Conservation (phyloP, 805 yeast species). For the Sungouiozyma intestinalis region DNA sequence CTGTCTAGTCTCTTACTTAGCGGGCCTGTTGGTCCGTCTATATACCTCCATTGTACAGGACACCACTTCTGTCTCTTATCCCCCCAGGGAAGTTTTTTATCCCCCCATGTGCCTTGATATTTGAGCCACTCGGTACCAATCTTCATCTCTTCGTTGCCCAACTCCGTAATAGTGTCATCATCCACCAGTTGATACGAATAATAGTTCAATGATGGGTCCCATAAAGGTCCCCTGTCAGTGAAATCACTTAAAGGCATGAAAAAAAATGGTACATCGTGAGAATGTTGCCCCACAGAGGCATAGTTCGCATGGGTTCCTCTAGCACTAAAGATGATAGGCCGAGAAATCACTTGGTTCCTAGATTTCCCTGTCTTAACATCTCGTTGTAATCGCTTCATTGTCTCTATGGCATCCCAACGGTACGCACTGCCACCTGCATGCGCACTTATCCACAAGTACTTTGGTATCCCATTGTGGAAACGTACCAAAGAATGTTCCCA, state of each 20-base stretch:
- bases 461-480: conserved; percentile 70
- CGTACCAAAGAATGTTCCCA: conserved; percentile 95
- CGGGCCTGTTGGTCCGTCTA: conserved; percentile 93
- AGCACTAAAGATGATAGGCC: conserved; percentile 81
- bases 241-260: conserved; percentile 84
- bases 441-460: conserved; percentile 91
- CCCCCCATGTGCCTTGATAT: conserved; percentile 87
- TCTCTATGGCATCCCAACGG: conserved; percentile 61
- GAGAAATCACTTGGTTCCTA: conserved; percentile 44
- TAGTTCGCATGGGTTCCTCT: conserved; percentile 97
- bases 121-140: conserved; percentile 64
- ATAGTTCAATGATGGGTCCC: conserved; percentile 85
- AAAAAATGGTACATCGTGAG: conserved; percentile 76
- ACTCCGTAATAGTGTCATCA: conserved; percentile 31
- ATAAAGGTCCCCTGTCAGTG: conserved; percentile 88
- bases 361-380: conserved; percentile 57
- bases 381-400: conserved; percentile 50
- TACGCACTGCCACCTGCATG: conserved; percentile 97
- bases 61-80: conserved; percentile 83
- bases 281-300: conserved; percentile 90
- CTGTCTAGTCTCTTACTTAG: conserved; percentile 65
- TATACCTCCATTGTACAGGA: conserved; percentile 80
- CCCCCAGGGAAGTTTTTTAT: conserved; percentile 46
- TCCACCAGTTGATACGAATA: conserved; percentile 58
- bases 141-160: conserved; percentile 18